phyloP scores from a whole-genome alignment of 805 yeast genomes.

The Saccharomycopsis microspora region DNA sequence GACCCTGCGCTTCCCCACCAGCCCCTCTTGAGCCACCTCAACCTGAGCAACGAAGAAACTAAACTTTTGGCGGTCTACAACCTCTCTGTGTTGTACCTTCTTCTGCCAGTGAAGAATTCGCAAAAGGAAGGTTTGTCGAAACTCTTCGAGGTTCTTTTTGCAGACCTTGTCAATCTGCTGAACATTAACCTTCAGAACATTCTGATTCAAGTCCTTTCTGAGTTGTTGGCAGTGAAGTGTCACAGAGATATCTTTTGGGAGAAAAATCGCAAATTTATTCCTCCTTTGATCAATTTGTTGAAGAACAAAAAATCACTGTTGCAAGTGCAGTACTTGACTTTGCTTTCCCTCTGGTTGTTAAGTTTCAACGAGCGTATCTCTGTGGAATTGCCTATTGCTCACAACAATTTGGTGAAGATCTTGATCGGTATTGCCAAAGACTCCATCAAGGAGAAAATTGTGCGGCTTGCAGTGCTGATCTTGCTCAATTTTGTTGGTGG shows the following conservation, averaged over 20 bases:
- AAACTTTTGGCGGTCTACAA: constrained; percentile 45
- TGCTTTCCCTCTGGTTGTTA: constrained; percentile 75
- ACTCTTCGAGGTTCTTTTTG: constrained; percentile 26
- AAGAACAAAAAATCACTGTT: constrained; percentile 30
- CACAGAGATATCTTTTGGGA: constrained; percentile 45
- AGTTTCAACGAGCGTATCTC: constrained; percentile 57
- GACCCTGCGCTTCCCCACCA: constrained; percentile 34
- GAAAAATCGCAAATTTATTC: constrained; percentile 31
- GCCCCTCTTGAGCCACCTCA: constrained; percentile 42
- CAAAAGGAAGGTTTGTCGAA: constrained; percentile 26
- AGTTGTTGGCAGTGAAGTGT: constrained; percentile 40
- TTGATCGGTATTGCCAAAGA: constrained; percentile 49
- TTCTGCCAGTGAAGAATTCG: constrained; percentile 18
- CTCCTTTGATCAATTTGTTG: constrained; percentile 38
- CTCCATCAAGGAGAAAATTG: constrained; percentile 86
- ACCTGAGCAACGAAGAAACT: constrained; percentile 43
- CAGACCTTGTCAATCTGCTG: constrained; percentile 23
- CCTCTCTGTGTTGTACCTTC: constrained; percentile 36
- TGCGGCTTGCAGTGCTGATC: constrained; percentile 71
- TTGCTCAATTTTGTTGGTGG: constrained; percentile 46
- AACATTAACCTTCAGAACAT: constrained; percentile 45
- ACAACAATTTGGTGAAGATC: constrained; percentile 40
- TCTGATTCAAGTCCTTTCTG: constrained; percentile 54
- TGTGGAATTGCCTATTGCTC: constrained; percentile 35
- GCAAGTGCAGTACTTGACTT: constrained; percentile 74